These are phyloP conservation scores for Fagopyrum tataricum DNA, from an alignment of 148 eudicot species.

Conservation along the genomic window DNA sequence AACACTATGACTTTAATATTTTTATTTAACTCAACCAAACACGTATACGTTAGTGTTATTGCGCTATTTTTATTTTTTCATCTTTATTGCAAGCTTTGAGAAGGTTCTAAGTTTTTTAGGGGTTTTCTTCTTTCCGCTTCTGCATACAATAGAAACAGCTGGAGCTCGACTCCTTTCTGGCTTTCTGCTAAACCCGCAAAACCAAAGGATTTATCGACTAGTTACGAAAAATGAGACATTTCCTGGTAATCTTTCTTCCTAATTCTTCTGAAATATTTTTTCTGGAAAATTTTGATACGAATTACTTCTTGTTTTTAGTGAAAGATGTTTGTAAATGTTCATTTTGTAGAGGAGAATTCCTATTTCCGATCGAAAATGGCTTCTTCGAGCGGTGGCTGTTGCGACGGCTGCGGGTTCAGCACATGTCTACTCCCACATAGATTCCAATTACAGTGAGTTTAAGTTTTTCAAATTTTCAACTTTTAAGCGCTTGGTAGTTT, in stretches of 20 bases:
- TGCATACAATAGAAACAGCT: background rate
- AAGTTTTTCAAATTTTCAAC: background rate
- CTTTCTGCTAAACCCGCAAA: background rate
- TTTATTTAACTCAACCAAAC: too few species aligned
- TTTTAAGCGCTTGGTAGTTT: background rate
- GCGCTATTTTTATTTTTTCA: too few species aligned
- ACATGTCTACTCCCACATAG: conserved; percentile 24
- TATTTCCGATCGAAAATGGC: conserved; percentile 19
- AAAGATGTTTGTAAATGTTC: background rate
- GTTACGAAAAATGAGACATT: conserved; percentile 20
- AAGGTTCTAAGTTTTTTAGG: too few species aligned
- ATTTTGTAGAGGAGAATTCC: conserved; percentile 41
- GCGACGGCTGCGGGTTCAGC: conserved; percentile 65
- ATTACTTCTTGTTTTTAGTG: background rate
- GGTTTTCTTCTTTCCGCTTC: too few species aligned
- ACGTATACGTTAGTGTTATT: too few species aligned
- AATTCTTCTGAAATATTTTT: background rate
- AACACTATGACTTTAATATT: too few species aligned
- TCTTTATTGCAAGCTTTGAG: too few species aligned
- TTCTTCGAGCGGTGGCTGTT: conserved; percentile 37
- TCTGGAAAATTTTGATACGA: background rate
- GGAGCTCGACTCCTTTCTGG: background rate
- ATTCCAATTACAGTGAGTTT: conserved; percentile 41
- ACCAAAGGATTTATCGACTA: background rate
- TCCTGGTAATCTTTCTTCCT: conserved; percentile 18